Percentiles rank a stretch among this genome's conserved stretches.
phyloP scores from a whole-genome alignment of 305 asterid species.

The Solanum hybrid region DNA sequence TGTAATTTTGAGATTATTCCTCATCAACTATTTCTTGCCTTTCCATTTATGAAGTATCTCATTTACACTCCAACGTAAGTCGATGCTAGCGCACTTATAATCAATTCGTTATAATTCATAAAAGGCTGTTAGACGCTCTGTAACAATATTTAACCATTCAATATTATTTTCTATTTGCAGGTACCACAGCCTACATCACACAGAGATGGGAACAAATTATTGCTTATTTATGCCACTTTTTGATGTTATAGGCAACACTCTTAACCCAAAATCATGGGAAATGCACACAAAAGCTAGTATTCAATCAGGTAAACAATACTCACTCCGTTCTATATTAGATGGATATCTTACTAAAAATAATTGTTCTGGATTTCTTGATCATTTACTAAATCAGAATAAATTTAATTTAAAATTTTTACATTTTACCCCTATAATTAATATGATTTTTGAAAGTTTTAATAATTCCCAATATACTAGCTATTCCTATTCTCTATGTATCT shows the following conservation, averaged over 20 bases:
- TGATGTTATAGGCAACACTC: conserved; percentile 65
- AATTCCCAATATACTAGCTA: background rate
- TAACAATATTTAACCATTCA: background rate
- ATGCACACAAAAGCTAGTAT: conserved; percentile 39
- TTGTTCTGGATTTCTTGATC: too few relatives aligned
- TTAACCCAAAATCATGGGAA: conserved; percentile 67
- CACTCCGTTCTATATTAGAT: fast-evolving
- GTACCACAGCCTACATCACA: conserved; percentile 67
- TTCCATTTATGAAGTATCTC: conserved; percentile 56
- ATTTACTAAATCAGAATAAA: too few relatives aligned
- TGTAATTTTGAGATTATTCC: conserved; percentile 77
- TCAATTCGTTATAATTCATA: too few relatives aligned
- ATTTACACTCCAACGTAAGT: conserved; percentile 84
- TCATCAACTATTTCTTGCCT: conserved; percentile 48
- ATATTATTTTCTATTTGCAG: conserved; percentile 13
- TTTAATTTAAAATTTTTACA: too few relatives aligned
- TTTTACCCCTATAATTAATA: too few relatives aligned
- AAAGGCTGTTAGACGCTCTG: background rate
- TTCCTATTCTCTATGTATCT: background rate
- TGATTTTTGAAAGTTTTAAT: background rate
- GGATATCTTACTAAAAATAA: background rate
- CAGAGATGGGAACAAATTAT: conserved; percentile 51
- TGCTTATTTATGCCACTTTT: conserved; percentile 92
- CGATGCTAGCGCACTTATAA: background rate
- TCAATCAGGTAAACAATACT: conserved; percentile 33